These are phyloP conservation scores for Pleomassaria siparia DNA, from an alignment of 2,329 filamentous ascomycete species.

Conservation along the genomic window DNA sequence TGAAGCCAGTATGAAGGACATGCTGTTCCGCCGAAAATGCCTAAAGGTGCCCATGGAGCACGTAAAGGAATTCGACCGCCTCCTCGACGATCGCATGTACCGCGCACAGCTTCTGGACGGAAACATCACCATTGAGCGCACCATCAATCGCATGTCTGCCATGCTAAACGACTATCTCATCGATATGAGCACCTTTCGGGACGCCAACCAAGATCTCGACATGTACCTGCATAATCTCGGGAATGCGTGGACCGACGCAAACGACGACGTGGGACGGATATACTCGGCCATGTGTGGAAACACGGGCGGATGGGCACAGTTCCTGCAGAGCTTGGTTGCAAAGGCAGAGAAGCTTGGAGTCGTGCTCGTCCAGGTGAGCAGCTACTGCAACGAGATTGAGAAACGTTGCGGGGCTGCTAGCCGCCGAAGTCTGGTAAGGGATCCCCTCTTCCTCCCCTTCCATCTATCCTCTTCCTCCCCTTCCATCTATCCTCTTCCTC, in stretches of 20 bases:
- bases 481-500: too few relatives aligned
- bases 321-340: constrained; percentile 73
- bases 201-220: constrained; percentile 74
- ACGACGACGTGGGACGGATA: constrained; percentile 67
- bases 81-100: constrained; percentile 83
- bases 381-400: constrained; percentile 83
- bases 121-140: constrained; percentile 89
- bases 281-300: constrained; percentile 92
- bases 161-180: constrained; percentile 75
- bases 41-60: constrained; percentile 83
- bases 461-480: too few relatives aligned
- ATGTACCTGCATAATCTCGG: constrained; percentile 71
- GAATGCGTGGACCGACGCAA: constrained; percentile 59
- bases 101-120: constrained; percentile 79
- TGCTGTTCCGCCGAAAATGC: constrained; percentile 70
- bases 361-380: constrained; percentile 70
- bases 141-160: constrained; percentile 75
- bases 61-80: constrained; percentile 77
- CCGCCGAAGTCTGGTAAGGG: constrained; percentile 70
- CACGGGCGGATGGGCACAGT: constrained; percentile 83
- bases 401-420: constrained; percentile 81
- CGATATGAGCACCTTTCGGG: constrained; percentile 77
- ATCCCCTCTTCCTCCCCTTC: too few relatives aligned
- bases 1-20: constrained; percentile 73
- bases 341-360: constrained; percentile 71